Conservation (phyloP, 2,329 filamentous ascomycete genomes). For the Hortaea werneckii region DNA sequence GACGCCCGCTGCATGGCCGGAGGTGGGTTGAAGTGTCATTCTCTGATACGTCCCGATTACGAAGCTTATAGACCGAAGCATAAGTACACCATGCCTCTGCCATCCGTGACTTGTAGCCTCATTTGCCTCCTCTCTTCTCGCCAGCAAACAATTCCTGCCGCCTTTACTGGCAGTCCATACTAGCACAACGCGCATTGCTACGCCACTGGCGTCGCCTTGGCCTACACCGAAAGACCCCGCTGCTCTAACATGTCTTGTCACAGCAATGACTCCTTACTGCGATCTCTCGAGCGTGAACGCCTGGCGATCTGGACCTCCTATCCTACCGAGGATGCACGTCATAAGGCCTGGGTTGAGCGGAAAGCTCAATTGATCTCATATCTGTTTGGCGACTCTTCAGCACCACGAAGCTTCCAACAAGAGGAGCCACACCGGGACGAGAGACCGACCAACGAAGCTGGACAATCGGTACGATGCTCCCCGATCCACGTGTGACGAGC, state of each 20-base stretch:
- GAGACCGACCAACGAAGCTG: no score
- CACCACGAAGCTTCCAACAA: slow-evolving; percentile 1
- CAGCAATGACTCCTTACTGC: slow-evolving; percentile 2
- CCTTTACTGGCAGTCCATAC: neutral
- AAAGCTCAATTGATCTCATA: slow-evolving; percentile 15
- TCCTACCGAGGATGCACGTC: slow-evolving; percentile 24
- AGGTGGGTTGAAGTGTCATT: neutral
- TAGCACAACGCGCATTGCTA: neutral
- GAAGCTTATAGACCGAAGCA: neutral
- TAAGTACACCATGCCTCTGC: neutral
- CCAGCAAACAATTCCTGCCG: slow-evolving; percentile 1
- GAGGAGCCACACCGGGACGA: neutral
- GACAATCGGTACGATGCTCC: no score
- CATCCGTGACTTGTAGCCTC: neutral
- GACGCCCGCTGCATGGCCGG: slow-evolving; percentile 1
- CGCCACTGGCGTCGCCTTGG: no score
- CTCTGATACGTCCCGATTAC: slow-evolving; percentile 3
- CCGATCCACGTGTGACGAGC: no score
- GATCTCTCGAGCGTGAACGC: slow-evolving; percentile 24
- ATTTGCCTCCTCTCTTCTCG: neutral
- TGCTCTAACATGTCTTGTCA: slow-evolving; percentile 1
- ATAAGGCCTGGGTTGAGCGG: slow-evolving; percentile 25
- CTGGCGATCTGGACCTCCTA: slow-evolving; percentile 27
- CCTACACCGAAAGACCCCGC: neutral
- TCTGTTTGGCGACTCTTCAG: slow-evolving; percentile 4